A percentile compares a stretch with the other conserved stretches of the same genome.
These are phyloP conservation scores for Tulasnella sp. DNA, from an alignment of 768 basidiomycete genomes.

Conservation along the genomic window DNA sequence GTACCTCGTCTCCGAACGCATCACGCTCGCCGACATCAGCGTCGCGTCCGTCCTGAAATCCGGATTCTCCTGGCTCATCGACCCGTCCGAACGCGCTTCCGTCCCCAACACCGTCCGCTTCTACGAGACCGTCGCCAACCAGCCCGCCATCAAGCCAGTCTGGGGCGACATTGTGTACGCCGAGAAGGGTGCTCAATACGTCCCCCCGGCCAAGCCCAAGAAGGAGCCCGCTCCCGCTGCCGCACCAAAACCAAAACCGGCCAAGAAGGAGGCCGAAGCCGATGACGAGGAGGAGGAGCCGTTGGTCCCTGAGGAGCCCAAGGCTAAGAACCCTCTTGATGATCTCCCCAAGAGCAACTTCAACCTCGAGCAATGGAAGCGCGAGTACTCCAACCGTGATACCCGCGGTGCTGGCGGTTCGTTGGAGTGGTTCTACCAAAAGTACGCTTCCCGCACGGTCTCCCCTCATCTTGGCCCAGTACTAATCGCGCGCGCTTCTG, in stretches of 20 bases:
- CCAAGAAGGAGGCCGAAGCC: conserved; percentile 49
- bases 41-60: conserved; percentile 59
- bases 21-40: conserved; percentile 85
- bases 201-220: conserved; percentile 54
- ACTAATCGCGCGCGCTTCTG: no score
- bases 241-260: conserved; percentile 33
- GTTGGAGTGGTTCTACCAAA: conserved; percentile 94
- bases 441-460: conserved; percentile 50
- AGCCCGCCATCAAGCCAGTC: conserved; percentile 46
- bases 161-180: conserved; percentile 56
- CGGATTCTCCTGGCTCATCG: conserved; percentile 53
- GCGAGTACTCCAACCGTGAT: conserved; percentile 97
- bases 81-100: conserved; percentile 60
- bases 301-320: conserved; percentile 73
- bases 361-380: conserved; percentile 89
- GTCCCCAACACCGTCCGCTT: conserved; percentile 77
- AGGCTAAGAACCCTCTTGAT: conserved; percentile 92
- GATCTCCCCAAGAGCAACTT: conserved; percentile 75
- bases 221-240: conserved; percentile 7
- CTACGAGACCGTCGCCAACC: conserved; percentile 83
- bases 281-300: conserved; percentile 69
- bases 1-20: conserved; percentile 89
- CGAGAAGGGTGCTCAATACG: conserved; percentile 68
- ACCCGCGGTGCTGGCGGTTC: conserved; percentile 77
- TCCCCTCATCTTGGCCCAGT: no score